A percentile compares a stretch with the other conserved stretches of the same genome.
Evolutionary conservation across 192 early-diverging fungal genomes (phyloP).

Genomic region (Coemansia sp.): DNA sequence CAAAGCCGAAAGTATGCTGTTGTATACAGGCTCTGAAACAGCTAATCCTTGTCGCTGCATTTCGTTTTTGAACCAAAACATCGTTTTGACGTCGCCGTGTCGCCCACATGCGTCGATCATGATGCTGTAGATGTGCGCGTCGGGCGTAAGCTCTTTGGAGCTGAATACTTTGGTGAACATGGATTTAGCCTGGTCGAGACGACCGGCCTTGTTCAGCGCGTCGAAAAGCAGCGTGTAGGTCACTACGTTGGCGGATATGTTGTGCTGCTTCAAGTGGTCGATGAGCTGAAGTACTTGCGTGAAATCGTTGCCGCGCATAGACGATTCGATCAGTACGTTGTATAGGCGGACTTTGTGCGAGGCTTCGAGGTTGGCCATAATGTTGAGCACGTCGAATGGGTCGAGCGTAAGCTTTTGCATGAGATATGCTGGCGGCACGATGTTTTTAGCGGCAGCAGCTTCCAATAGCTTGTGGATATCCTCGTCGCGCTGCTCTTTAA

Average conservation of each 20-base stretch:
- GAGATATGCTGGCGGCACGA: conserved; percentile 27
- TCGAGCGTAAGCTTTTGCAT: conserved; percentile 23
- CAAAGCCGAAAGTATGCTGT: conserved; percentile 33
- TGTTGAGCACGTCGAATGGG: conserved; percentile 25
- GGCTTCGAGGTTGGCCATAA: conserved; percentile 12
- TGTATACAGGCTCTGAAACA: conserved; percentile 33
- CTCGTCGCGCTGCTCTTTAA: conserved; percentile 21
- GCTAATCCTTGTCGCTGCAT: conserved; percentile 24
- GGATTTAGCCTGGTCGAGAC: conserved; percentile 31
- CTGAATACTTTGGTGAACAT: conserved; percentile 30
- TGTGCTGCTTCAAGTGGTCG: conserved; percentile 31
- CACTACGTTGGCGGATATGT: conserved; percentile 29
- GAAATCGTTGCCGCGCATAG: conserved; percentile 40
- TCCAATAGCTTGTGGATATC: conserved; percentile 18
- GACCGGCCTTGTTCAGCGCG: conserved; percentile 41
- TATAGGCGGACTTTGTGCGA: conserved; percentile 29
- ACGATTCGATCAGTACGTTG: conserved; percentile 36
- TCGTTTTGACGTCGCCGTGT: conserved; percentile 21
- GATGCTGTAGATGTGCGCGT: conserved; percentile 37
- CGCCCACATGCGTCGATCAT: conserved; percentile 50
- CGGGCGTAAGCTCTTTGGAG: conserved; percentile 19
- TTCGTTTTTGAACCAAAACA: conserved; percentile 30
- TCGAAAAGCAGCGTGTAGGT: conserved; percentile 50
- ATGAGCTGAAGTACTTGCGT: conserved; percentile 29
- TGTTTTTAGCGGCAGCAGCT: conserved; percentile 13